A percentile compares a stretch with the other conserved stretches of the same genome.
These are phyloP conservation scores for Ostreobium quekettii DNA, from an alignment of 139 green algal species.

Conservation along the genomic window DNA sequence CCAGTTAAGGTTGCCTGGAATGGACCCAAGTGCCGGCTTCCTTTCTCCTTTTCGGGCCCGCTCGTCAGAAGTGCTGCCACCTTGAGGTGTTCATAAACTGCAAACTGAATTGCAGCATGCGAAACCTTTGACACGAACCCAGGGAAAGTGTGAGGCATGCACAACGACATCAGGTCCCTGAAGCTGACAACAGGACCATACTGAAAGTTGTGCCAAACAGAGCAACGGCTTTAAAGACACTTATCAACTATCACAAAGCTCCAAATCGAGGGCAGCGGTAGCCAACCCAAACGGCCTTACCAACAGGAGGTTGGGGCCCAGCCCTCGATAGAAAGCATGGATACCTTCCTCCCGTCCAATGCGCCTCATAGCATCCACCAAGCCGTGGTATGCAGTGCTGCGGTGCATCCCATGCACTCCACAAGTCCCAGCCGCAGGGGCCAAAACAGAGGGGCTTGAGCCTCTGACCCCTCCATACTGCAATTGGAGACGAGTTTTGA, in stretches of 20 bases:
- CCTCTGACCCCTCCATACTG: conserved; percentile 45
- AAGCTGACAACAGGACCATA: neutral
- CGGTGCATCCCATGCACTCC: neutral
- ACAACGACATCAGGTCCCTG: neutral
- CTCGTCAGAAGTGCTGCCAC: conserved; percentile 3
- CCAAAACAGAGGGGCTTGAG: too few species aligned
- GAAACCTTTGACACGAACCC: conserved; percentile 2
- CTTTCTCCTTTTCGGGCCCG: neutral
- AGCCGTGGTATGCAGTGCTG: conserved; percentile 46
- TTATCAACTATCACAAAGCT: neutral
- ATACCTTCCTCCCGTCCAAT: conserved; percentile 73
- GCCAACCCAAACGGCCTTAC: conserved; percentile 26
- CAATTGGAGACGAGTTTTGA: conserved; percentile 89
- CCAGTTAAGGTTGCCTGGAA: conserved; percentile 30
- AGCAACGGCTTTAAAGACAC: neutral
- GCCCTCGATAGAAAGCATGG: conserved; percentile 76
- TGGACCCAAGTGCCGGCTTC: neutral
- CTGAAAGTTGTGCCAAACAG: neutral
- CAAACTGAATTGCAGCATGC: conserved; percentile 93
- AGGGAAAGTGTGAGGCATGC: neutral
- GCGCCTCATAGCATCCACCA: conserved; percentile 54
- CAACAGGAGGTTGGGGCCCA: conserved; percentile 79
- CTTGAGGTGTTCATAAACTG: conserved; percentile 93
- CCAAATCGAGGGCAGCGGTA: neutral
- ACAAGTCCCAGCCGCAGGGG: neutral